Base-by-base conservation (phyloP, 169 alveolate genomes). In the Ichthyophthirius multifiliis region DNA sequence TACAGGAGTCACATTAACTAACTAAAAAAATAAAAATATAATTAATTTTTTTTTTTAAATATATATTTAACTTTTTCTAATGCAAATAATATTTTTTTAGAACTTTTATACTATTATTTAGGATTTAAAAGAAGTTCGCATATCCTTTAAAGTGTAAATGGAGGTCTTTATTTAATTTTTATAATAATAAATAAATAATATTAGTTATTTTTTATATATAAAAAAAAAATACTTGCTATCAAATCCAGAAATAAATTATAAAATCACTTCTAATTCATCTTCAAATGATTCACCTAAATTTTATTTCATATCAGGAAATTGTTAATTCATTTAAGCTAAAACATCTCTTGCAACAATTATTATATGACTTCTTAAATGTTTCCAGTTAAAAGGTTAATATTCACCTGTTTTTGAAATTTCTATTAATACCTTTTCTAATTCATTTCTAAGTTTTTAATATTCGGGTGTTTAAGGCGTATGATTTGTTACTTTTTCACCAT, bases 261-360 rank as follows among this genome's bases (percentile, higher is more conserved):
- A 67, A 27, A 78, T 67, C 9, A 78, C 74, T 43, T 78, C 85
- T 65, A 78, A 65, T 43, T 78, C 85, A 43, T 78, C 85, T 78
- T 78, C 85, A 37, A 78, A 78, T 5, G 78, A 73, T 44, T 78
- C 85, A 5, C 75, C 75, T 32, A 32, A 32, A 32, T 35, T 64
- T 32, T 16, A 64, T 27, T 43, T 78, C 43, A 63, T 55, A 32
- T 78, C 73, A 7, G 85, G 85, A 18, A 20, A 78, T 18, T 63
- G 27, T 27, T 45, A 32, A 31, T 65, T 37, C 78, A 78, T 65
- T 37, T 78, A 41, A 15, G 43, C 31, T 35, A 78, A 65, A 37
- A 78, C 65, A 65, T 78, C 78, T 64, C 78, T 78, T 5, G 78
- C 65, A 47, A 55, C 37, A 7, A 78, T 65, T 15, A 78, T 48